Percentiles rank a stretch among this genome's conserved stretches.
Evolutionary conservation across 2,329 filamentous ascomycete genomes (phyloP).

Genomic region (Cyanodermella asteris): DNA sequence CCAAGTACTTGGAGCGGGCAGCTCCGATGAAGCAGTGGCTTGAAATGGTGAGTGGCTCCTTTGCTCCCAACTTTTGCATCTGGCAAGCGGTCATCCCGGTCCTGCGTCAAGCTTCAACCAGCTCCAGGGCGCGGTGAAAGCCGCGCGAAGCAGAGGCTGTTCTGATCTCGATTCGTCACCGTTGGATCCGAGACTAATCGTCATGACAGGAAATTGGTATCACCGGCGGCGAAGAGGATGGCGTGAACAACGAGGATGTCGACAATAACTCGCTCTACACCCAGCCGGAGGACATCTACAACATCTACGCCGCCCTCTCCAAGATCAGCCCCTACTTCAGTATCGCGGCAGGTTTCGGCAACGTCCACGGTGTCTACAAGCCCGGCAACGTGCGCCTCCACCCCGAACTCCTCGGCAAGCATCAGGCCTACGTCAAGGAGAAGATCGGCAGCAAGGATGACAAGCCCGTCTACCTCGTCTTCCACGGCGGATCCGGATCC

Average conservation of each 20-base stretch:
- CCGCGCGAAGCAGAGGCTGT: too few species aligned
- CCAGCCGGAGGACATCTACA: conserved; percentile 86
- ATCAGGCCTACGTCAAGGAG: conserved; percentile 79
- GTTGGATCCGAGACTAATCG: conserved; percentile 1
- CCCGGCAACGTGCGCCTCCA: conserved; percentile 92
- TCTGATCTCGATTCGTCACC: too few species aligned
- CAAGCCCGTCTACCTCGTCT: conserved; percentile 97
- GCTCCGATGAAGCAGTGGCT: conserved; percentile 97
- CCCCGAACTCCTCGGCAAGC: conserved; percentile 88
- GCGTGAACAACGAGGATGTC: conserved; percentile 94
- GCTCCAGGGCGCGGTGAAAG: too few species aligned
- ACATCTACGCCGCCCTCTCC: conserved; percentile 69
- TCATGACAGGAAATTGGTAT: conserved; percentile 52
- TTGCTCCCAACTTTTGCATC: neutral
- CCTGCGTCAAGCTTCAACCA: too few species aligned
- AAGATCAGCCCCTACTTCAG: conserved; percentile 91
- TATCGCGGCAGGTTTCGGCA: conserved; percentile 94
- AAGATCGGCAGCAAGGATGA: conserved; percentile 47
- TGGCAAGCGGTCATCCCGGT: neutral
- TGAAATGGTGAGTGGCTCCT: conserved; percentile 52
- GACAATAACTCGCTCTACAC: conserved; percentile 97
- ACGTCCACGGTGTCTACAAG: conserved; percentile 98
- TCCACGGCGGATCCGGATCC: conserved; percentile 93
- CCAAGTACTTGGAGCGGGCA: conserved; percentile 79
- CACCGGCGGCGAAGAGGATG: conserved; percentile 92